Evolutionary conservation across 2,329 filamentous ascomycete species (phyloP).

Genomic region (Mariannaea elegans): DNA sequence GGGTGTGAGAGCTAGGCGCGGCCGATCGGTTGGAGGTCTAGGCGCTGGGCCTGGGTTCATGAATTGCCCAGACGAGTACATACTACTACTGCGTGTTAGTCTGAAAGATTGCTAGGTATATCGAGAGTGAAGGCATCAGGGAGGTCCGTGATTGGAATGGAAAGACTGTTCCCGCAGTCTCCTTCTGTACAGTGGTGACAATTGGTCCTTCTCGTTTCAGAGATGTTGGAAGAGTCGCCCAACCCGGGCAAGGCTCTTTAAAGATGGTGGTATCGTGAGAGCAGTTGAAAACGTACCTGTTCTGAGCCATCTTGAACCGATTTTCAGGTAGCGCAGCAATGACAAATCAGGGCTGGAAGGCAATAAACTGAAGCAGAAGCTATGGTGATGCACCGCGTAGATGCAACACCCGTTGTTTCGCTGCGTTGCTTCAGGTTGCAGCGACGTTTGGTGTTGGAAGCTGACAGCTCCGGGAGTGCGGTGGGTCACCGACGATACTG

Average conservation of each 20-base stretch:
- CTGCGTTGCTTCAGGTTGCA: conserved; percentile 18
- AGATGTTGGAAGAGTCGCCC: conserved; percentile 14
- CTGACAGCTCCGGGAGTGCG: conserved; percentile 3
- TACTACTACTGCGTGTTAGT: conserved; percentile 48
- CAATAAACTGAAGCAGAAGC: conserved; percentile 6
- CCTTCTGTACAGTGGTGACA: too few species aligned
- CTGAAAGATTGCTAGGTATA: neutral
- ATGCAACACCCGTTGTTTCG: conserved; percentile 24
- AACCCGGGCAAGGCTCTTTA: conserved; percentile 27
- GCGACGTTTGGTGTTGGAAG: conserved; percentile 10
- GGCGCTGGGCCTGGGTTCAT: conserved; percentile 98
- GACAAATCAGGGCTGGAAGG: conserved; percentile 16
- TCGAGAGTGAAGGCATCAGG: neutral
- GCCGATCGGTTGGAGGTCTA: conserved; percentile 84
- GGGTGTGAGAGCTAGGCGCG: conserved; percentile 82
- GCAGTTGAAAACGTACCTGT: conserved; percentile 38
- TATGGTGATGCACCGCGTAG: conserved; percentile 17
- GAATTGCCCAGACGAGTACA: conserved; percentile 74
- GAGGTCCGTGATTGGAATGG: too few species aligned
- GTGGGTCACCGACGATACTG: neutral
- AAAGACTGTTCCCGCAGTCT: too few species aligned
- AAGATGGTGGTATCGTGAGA: conserved; percentile 9
- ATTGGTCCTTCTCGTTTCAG: neutral
- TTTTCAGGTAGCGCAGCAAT: conserved; percentile 1
- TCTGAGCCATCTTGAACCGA: conserved; percentile 45